Conservation (phyloP, 1,139 yeast species). For the Candida albicans region DNA sequence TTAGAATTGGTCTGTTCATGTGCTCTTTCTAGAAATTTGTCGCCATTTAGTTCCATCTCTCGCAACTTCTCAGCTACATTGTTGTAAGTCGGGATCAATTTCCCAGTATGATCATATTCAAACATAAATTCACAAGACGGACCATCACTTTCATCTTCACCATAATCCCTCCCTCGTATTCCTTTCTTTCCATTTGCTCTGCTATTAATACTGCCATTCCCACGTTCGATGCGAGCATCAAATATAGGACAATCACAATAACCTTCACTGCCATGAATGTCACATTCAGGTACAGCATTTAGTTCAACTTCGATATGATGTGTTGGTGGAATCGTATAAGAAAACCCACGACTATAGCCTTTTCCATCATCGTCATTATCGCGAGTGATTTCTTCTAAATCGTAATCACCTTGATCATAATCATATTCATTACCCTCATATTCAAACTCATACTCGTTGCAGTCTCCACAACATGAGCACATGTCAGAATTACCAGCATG, state of each 20-base stretch:
- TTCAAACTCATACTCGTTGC: conserved; percentile 13
- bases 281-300: conserved; percentile 34
- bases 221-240: conserved; percentile 13
- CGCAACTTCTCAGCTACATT: conserved; percentile 42
- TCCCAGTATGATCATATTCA: conserved; percentile 45
- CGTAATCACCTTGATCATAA: conserved; percentile 38
- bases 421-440: conserved; percentile 6
- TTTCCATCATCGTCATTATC: conserved; percentile 13
- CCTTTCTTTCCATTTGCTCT: too few species aligned
- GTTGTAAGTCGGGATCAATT: conserved; percentile 42
- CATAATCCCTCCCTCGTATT: conserved; percentile 13
- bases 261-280: conserved; percentile 29
- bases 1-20: too few species aligned
- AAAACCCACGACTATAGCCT: too few species aligned
- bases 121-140: conserved; percentile 47
- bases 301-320: conserved; percentile 48
- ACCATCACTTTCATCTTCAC: conserved; percentile 25
- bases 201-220: neutral
- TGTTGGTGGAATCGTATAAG: conserved; percentile 21
- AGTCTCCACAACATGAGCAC: conserved; percentile 17
- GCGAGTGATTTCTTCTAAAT: conserved; percentile 35
- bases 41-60: conserved; percentile 19
- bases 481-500: conserved; percentile 31
- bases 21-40: conserved; percentile 15
- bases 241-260: conserved; percentile 32